A percentile compares a stretch with the other conserved stretches of the same genome.
phyloP scores from a whole-genome alignment of 352 stramenopile genomes.

The Pythium brachiatum region DNA sequence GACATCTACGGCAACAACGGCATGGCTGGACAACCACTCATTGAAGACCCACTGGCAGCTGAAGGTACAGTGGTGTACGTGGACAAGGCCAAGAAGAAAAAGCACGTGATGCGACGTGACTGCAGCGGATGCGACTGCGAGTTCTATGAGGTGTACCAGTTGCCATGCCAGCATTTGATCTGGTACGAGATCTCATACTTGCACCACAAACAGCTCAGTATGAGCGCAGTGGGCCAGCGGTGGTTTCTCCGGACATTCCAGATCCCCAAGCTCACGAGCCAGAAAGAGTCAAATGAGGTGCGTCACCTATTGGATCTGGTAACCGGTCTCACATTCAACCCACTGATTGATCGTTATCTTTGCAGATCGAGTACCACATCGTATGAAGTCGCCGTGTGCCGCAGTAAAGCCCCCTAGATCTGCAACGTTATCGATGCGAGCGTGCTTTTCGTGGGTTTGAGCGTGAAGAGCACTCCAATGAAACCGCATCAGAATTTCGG shows the following conservation, averaged over 20 bases:
- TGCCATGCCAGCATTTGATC: conserved; percentile 72
- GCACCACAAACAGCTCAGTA: conserved; percentile 60
- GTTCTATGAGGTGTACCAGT: conserved; percentile 61
- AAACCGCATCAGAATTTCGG: too few relatives aligned
- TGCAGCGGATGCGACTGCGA: conserved; percentile 62
- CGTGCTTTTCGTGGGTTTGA: too few relatives aligned
- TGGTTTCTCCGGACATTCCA: conserved; percentile 77
- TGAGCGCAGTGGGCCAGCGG: conserved; percentile 51
- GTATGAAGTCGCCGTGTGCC: conserved; percentile 22
- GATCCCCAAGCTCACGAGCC: conserved; percentile 46
- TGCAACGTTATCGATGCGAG: too few relatives aligned
- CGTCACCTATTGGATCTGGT: neutral
- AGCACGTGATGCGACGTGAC: conserved; percentile 55
- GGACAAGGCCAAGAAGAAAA: conserved; percentile 57
- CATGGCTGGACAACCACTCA: conserved; percentile 6
- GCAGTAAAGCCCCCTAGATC: too few relatives aligned
- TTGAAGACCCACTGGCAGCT: conserved; percentile 17
- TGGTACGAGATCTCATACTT: conserved; percentile 69
- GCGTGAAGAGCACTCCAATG: too few relatives aligned
- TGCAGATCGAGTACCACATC: conserved; percentile 64
- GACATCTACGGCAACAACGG: conserved; percentile 6
- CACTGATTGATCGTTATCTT: neutral
- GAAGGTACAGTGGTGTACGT: conserved; percentile 46
- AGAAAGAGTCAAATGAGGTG: conserved; percentile 72
- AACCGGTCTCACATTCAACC: neutral